A percentile compares a stretch with the other conserved stretches of the same genome.
Conservation (phyloP, 495 filamentous ascomycete genomes). For the Aspergillus sclerotiicarbonarius region DNA sequence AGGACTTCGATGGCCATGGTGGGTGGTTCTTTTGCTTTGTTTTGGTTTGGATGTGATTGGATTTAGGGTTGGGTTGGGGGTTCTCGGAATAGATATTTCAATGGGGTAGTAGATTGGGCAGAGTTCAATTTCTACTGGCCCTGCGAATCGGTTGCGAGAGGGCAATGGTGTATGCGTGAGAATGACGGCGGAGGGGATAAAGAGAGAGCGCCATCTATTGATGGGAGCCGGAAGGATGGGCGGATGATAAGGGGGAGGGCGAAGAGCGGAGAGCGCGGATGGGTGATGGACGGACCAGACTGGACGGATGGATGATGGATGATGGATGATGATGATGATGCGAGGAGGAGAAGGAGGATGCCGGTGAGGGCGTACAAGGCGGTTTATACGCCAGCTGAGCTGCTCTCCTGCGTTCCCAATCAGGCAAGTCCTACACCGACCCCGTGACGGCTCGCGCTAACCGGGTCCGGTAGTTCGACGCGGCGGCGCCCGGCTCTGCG, state of each 20-base stretch:
- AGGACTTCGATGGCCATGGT: slow-evolving; percentile 58
- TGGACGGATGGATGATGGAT: background rate
- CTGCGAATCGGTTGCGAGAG: slow-evolving; percentile 36
- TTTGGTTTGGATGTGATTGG: background rate
- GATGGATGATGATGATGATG: background rate
- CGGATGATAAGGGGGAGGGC: background rate
- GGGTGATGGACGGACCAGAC: background rate
- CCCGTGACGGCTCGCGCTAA: background rate
- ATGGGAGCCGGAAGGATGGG: background rate
- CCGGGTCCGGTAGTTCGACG: slow-evolving; percentile 16
- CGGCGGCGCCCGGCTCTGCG: slow-evolving; percentile 3
- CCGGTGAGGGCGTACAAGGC: background rate
- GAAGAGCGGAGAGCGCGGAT: background rate
- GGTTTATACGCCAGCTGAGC: background rate
- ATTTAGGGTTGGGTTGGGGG: background rate
- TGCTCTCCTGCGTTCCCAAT: background rate
- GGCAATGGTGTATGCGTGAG: slow-evolving; percentile 40
- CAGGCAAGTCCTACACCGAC: slow-evolving; percentile 1
- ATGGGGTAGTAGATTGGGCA: background rate
- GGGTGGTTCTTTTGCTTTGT: background rate
- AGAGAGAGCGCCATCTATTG: slow-evolving; percentile 38
- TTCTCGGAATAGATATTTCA: slow-evolving; percentile 10
- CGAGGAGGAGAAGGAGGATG: background rate
- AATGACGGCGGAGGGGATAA: slow-evolving; percentile 35
- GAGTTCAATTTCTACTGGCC: slow-evolving; percentile 35